phyloP scores from a whole-genome alignment of 305 asterid species.

The Salvia sclarea region DNA sequence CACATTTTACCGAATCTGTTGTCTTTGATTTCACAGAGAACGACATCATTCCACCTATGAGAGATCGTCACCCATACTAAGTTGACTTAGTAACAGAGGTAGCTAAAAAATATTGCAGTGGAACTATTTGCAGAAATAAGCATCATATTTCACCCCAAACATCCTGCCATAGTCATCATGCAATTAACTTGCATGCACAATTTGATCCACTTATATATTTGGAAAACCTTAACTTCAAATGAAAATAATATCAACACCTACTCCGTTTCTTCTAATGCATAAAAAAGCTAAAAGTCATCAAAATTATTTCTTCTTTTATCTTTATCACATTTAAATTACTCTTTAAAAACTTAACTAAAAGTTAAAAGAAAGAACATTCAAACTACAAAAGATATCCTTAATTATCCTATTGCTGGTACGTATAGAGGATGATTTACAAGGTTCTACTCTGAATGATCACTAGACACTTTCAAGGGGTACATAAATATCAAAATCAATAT shows the following conservation, averaged over 20 bases:
- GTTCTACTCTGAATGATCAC: background rate
- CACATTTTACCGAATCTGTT: constrained; percentile 64
- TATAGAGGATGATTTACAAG: background rate
- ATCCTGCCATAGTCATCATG: constrained; percentile 8
- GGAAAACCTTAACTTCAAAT: constrained; percentile 18
- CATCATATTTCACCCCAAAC: constrained; percentile 16
- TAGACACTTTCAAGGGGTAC: background rate
- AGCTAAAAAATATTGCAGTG: constrained; percentile 1
- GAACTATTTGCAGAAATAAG: constrained; percentile 10
- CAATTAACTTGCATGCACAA: constrained; percentile 3
- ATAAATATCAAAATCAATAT: constrained; percentile 8
- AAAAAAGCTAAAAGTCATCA: background rate
- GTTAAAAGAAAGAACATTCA: background rate
- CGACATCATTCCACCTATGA: constrained; percentile 96
- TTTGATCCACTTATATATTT: background rate
- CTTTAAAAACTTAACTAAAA: background rate
- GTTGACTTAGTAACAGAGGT: constrained; percentile 20
- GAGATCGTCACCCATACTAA: constrained; percentile 26
- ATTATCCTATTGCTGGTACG: constrained; percentile 1
- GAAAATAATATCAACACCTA: constrained; percentile 3
- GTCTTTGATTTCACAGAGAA: constrained; percentile 83
- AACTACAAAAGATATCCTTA: background rate
- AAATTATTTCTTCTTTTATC: constrained; percentile 7
- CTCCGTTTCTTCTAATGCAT: constrained; percentile 5
- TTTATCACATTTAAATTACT: constrained; percentile 13